These are phyloP conservation scores for Scenedesmus sp. DNA, from an alignment of 163 green algal species.

Conservation along the genomic window DNA sequence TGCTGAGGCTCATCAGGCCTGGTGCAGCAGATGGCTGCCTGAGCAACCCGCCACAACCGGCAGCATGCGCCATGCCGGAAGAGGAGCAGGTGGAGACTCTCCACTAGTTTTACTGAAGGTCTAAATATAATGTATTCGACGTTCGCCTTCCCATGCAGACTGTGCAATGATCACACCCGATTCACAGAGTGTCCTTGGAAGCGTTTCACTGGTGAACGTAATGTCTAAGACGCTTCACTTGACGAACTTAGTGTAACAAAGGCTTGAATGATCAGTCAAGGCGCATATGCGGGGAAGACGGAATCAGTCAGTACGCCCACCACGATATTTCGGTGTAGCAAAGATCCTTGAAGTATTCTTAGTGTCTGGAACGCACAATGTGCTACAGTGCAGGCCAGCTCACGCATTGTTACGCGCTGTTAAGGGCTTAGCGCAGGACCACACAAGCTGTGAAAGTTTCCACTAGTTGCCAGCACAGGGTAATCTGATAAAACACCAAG, in stretches of 20 bases:
- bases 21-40: slow-evolving; percentile 12
- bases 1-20: neutral
- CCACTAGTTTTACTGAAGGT: neutral
- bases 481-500: neutral
- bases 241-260: neutral
- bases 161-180: neutral
- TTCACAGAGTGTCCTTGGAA: neutral
- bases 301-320: neutral
- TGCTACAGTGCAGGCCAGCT: neutral
- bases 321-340: neutral
- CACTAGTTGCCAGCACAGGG: neutral
- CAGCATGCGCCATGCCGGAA: neutral
- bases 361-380: neutral
- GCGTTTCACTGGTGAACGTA: neutral
- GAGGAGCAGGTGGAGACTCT: neutral
- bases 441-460: neutral
- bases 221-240: neutral
- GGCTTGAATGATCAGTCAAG: neutral
- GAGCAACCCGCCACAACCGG: slow-evolving; percentile 10
- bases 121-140: neutral
- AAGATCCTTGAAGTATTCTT: neutral
- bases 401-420: neutral
- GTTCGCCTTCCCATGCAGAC: neutral
- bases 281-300: neutral
- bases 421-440: slow-evolving; percentile 4